phyloP scores from a whole-genome alignment of 139 green algal species.

The Auxenochlorella protothecoides region DNA sequence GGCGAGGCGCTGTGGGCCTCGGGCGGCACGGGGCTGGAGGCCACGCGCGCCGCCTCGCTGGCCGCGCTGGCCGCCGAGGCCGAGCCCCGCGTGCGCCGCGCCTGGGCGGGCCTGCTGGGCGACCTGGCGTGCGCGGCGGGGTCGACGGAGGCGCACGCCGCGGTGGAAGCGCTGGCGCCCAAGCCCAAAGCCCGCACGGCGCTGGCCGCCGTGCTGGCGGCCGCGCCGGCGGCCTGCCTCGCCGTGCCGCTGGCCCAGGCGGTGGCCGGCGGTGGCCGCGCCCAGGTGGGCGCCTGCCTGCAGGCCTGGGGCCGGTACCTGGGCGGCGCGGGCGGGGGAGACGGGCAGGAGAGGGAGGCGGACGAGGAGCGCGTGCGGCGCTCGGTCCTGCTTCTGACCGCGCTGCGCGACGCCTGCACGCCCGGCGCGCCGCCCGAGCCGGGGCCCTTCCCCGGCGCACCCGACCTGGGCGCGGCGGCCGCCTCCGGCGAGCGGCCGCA shows the following conservation, averaged over 20 bases:
- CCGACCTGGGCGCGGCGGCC: constrained; percentile 26
- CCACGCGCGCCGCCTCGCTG: constrained; percentile 32
- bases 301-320: no score
- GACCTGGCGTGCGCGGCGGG: constrained; percentile 38
- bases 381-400: no score
- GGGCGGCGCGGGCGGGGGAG: neutral
- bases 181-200: constrained; percentile 7
- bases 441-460: no score
- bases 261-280: no score
- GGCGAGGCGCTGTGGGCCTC: constrained; percentile 48
- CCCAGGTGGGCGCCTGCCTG: no score
- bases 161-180: neutral
- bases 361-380: no score
- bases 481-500: constrained; percentile 36
- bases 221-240: no score
- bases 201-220: constrained; percentile 23
- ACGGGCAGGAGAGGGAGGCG: neutral
- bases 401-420: no score
- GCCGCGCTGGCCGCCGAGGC: constrained; percentile 25
- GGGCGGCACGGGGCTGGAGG: constrained; percentile 37
- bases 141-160: neutral
- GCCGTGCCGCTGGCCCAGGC: no score
- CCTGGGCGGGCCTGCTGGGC: constrained; percentile 42
- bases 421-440: no score
- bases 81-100: constrained; percentile 26